phyloP scores from a whole-genome alignment of 2,329 filamentous ascomycete genomes.

The Epichloe aotearoae region DNA sequence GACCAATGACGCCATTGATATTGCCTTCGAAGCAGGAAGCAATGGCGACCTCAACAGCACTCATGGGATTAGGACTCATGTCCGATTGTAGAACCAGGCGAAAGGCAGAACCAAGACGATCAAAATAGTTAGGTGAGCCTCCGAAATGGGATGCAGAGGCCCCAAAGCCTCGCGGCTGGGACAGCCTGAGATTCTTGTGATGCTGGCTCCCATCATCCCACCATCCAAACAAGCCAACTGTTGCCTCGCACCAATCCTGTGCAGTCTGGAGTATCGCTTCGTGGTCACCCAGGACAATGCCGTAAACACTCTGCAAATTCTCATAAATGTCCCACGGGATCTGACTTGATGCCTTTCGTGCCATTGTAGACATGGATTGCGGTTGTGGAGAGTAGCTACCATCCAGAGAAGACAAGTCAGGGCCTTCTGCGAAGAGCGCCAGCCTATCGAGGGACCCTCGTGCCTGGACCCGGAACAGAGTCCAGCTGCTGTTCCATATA shows the following conservation, averaged over 20 bases:
- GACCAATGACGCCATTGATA: constrained; percentile 57
- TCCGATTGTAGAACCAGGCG: constrained; percentile 54
- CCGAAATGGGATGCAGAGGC: constrained; percentile 28
- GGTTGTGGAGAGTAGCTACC: constrained; percentile 26
- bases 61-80: constrained; percentile 64
- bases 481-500: constrained; percentile 69
- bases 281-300: constrained; percentile 62
- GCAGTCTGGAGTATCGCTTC: constrained; percentile 64
- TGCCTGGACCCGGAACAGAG: constrained; percentile 65
- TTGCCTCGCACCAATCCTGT: constrained; percentile 87
- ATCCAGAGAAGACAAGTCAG: constrained; percentile 31
- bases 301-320: constrained; percentile 67
- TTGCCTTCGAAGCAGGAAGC: constrained; percentile 77
- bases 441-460: constrained; percentile 56
- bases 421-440: constrained; percentile 66
- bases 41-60: constrained; percentile 66
- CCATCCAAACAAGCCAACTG: constrained; percentile 73
- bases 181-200: constrained; percentile 26
- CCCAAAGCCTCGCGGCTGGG: constrained; percentile 25
- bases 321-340: constrained; percentile 88
- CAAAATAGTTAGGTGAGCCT: constrained; percentile 56
- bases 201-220: constrained; percentile 66
- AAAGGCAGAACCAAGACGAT: constrained; percentile 59
- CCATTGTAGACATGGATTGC: constrained; percentile 47
- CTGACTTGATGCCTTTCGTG: constrained; percentile 68